phyloP scores from a whole-genome alignment of 441 rosid genomes.

The Breynia disticha region DNA sequence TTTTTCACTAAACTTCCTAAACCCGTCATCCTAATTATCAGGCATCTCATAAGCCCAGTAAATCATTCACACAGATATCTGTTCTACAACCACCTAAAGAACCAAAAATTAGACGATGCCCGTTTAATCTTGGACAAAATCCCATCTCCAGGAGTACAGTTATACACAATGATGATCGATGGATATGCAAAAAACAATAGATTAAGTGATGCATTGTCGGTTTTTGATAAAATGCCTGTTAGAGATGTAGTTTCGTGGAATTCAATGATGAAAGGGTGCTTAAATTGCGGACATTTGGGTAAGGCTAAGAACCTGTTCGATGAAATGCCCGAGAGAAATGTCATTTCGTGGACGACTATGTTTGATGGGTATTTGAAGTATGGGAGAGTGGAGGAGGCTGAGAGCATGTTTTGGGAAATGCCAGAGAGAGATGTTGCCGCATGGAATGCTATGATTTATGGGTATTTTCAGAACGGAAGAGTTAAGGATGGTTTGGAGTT shows the following conservation, averaged over 20 bases:
- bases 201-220: conserved; percentile 28
- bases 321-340: conserved; percentile 60
- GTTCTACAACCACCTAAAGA: conserved; percentile 34
- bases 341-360: conserved; percentile 71
- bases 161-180: conserved; percentile 48
- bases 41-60: conserved; percentile 6
- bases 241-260: conserved; percentile 63
- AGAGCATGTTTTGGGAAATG: conserved; percentile 43
- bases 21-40: not conserved
- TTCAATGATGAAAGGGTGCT: conserved; percentile 57
- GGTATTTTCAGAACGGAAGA: conserved; percentile 50
- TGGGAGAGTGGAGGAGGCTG: conserved; percentile 40
- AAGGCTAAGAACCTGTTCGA: conserved; percentile 43
- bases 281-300: conserved; percentile 50
- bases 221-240: conserved; percentile 41
- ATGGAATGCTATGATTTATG: conserved; percentile 78
- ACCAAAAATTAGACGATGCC: conserved; percentile 42
- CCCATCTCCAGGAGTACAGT: conserved; percentile 34
- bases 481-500: conserved; percentile 35
- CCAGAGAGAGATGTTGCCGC: conserved; percentile 49
- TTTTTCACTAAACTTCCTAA: not conserved
- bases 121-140: conserved; percentile 33
- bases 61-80: conserved; percentile 16
- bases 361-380: conserved; percentile 47
- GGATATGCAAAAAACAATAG: conserved; percentile 35